Evolutionary conservation across 257 asterid species (phyloP), one percentile per base, ranked within the genome.

Genomic region (Petunia axillaris): DNA sequence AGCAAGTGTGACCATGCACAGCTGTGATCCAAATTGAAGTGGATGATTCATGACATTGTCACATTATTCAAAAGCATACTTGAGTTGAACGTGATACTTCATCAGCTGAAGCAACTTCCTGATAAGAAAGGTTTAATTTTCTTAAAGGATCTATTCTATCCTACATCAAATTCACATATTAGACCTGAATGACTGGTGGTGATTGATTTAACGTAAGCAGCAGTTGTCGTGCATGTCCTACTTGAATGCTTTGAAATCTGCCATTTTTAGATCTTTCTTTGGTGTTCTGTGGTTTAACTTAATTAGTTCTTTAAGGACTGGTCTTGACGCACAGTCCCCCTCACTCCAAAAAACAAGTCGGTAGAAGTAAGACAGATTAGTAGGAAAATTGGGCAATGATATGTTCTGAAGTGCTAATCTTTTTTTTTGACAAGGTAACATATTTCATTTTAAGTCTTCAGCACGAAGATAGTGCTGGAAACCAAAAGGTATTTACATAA

Each of bases 181-280:
- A 35, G 77, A 73, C 59, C 77, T 73, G 77, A 50, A 73, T 73
- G 36, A 50, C 62, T 73, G 62, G 60, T 35, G 59, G 77, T 48
- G 43, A 48, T 71, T 25, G 60, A 71, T 44, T 43, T 48, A 48
- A 25, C 25, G 48, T 48, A 71, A 70, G 60, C 60, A 48, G 77
- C 77, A 50, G 62, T 73, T 25, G 11, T 50, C 46, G 1, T 16
- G 50, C 1, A 35, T 11, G 41, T 11, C 43, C 77, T 50, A 50
- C 77, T 73, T 73, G 77, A 50, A 35, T 73, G 60, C 14, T 3
- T 50, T 73, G 60, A 35, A 50, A 35, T 50, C 50, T 73, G 44
- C 11, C 46, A 48, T 62, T 35, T 9, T 35, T 50, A 73, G 48
- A 60, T 71, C n/a, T 50, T 40, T 39, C 10, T 39, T 5, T 35